phyloP scores from a whole-genome alignment of 129 eudicot genomes.

The Dittrichia graveolens region DNA sequence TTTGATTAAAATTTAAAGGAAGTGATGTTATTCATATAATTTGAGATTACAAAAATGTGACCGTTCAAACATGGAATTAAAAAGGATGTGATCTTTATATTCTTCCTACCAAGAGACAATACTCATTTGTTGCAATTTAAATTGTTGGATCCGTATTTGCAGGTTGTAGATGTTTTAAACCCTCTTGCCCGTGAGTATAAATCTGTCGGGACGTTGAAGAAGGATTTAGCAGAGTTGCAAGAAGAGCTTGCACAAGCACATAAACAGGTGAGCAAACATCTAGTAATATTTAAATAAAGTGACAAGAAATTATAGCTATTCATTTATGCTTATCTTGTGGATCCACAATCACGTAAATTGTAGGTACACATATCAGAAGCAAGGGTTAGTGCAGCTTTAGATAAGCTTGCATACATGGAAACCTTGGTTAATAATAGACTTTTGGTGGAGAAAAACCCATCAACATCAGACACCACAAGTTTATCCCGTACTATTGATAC shows the following conservation, averaged over 20 bases:
- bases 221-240: slow-evolving; percentile 81
- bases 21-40: neutral
- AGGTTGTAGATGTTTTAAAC: slow-evolving; percentile 91
- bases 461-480: slow-evolving; percentile 38
- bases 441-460: slow-evolving; percentile 56
- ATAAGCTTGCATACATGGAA: slow-evolving; percentile 91
- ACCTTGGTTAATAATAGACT: slow-evolving; percentile 74
- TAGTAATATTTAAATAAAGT: neutral
- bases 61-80: neutral
- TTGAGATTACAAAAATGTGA: neutral
- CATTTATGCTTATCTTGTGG: neutral
- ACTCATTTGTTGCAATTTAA: slow-evolving; percentile 14
- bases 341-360: slow-evolving; percentile 16
- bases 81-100: neutral
- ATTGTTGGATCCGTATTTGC: slow-evolving; percentile 21
- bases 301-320: neutral
- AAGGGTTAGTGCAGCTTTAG: slow-evolving; percentile 75
- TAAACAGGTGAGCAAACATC: slow-evolving; percentile 54
- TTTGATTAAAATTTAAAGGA: neutral
- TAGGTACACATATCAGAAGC: slow-evolving; percentile 96
- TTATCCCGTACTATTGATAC: slow-evolving; percentile 49
- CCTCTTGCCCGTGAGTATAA: slow-evolving; percentile 93
- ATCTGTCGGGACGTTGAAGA: slow-evolving; percentile 79
- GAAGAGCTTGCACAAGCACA: slow-evolving; percentile 83
- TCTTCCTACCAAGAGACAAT: neutral